These are phyloP conservation scores for Blastobotrys illinoisensis DNA, from an alignment of 1,139 yeast species.

Conservation along the genomic window DNA sequence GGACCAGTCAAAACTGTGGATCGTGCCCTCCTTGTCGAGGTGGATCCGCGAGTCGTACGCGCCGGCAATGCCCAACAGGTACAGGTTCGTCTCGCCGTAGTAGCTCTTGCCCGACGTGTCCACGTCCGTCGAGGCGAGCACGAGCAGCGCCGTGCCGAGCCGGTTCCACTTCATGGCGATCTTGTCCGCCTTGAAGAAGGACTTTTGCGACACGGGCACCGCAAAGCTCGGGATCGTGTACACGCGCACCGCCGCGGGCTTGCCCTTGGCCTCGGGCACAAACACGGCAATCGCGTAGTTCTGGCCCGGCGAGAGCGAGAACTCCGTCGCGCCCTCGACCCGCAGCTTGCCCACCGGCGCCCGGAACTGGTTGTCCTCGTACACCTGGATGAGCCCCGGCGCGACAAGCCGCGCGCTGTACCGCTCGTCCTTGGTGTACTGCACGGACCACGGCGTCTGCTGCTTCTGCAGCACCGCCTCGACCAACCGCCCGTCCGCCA, in stretches of 20 bases:
- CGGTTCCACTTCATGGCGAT: conserved; percentile 92
- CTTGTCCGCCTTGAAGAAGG: conserved; percentile 92
- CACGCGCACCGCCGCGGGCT: conserved; percentile 84
- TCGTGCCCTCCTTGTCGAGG: conserved; percentile 89
- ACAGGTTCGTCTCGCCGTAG: conserved; percentile 93
- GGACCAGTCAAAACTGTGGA: conserved; percentile 96
- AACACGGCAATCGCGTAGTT: conserved; percentile 91
- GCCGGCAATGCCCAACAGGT: conserved; percentile 87
- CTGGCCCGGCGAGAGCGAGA: conserved; percentile 78
- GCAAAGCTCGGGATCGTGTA: conserved; percentile 67
- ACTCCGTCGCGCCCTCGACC: conserved; percentile 55
- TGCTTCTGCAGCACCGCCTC: conserved; percentile 72
- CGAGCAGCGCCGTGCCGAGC: conserved; percentile 89
- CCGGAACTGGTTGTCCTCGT: conserved; percentile 48
- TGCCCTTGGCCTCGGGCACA: conserved; percentile 68
- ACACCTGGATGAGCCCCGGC: conserved; percentile 61
- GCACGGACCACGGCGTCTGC: conserved; percentile 90
- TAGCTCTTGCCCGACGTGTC: conserved; percentile 91
- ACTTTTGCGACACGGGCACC: conserved; percentile 79
- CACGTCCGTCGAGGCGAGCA: conserved; percentile 92
- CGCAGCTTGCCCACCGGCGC: conserved; percentile 60
- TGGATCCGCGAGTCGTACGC: conserved; percentile 84
- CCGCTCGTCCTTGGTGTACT: conserved; percentile 74
- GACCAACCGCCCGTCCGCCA: conserved; percentile 42
- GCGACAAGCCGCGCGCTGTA: conserved; percentile 56